phyloP scores from a whole-genome alignment of 1,284 basidiomycete species.

The Cryptococcus jaspeensis region DNA sequence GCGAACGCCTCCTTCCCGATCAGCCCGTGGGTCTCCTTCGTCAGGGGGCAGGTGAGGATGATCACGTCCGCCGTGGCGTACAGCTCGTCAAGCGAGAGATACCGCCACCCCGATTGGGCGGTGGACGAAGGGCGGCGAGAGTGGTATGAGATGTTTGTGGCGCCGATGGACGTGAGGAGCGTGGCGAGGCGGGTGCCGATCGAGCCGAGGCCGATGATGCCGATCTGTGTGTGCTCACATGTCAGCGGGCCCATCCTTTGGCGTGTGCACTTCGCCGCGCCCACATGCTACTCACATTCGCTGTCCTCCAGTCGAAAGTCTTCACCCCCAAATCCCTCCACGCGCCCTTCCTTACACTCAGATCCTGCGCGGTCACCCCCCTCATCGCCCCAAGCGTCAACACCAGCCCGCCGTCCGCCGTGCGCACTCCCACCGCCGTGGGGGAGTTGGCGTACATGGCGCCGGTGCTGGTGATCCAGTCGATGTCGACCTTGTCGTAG shows the following conservation, averaged over 20 bases:
- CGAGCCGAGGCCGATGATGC: conserved; percentile 31
- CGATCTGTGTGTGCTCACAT: conserved; percentile 17
- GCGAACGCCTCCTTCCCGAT: conserved; percentile 15
- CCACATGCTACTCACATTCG: conserved; percentile 14
- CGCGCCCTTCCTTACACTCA: conserved; percentile 10
- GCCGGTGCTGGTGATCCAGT: conserved; percentile 24
- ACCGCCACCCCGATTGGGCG: conserved; percentile 3
- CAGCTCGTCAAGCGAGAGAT: conserved; percentile 20
- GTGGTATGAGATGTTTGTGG: conserved; percentile 20
- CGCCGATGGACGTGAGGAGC: conserved; percentile 17
- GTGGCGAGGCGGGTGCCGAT: conserved; percentile 27
- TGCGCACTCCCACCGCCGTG: conserved; percentile 28
- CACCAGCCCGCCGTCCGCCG: conserved; percentile 35
- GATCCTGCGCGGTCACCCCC: conserved; percentile 15
- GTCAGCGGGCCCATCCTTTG: no score
- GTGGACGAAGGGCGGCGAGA: conserved; percentile 12
- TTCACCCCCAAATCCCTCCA: conserved; percentile 17
- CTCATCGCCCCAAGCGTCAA: conserved; percentile 31
- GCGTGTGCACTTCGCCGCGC: no score
- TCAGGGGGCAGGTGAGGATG: conserved; percentile 29
- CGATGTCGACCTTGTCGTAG: conserved; percentile 32
- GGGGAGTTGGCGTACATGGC: conserved; percentile 40
- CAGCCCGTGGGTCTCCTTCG: conserved; percentile 17
- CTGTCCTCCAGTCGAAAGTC: conserved; percentile 20
- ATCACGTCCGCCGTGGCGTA: conserved; percentile 26